Evolutionary conservation across 78 protist genomes (phyloP).

Genomic region (Tieghemostelium lacteum): DNA sequence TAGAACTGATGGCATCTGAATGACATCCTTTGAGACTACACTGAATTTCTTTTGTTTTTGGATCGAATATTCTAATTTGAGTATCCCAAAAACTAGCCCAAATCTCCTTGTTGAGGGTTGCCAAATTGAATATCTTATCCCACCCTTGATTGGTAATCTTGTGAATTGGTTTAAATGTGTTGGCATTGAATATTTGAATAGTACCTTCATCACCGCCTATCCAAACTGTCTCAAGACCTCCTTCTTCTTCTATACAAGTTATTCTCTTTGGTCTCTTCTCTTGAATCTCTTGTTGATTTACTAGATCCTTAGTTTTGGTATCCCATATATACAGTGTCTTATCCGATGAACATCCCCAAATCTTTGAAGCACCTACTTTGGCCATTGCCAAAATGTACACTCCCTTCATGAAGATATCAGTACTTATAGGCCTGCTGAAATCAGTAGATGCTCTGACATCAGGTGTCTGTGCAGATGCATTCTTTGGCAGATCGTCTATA

Average conservation of each 20-base stretch:
- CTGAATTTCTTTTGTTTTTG: conserved; percentile 39
- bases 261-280: conserved; percentile 64
- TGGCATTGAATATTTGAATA: conserved; percentile 55
- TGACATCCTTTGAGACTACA: conserved; percentile 25
- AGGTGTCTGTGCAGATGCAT: neutral
- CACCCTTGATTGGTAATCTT: conserved; percentile 48
- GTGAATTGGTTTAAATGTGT: conserved; percentile 38
- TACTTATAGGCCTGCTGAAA: conserved; percentile 29
- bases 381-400: conserved; percentile 29
- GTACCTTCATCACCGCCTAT: conserved; percentile 77
- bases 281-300: conserved; percentile 28
- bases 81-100: conserved; percentile 63
- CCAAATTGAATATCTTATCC: conserved; percentile 39
- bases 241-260: conserved; percentile 44
- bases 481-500: conserved; percentile 6
- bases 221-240: conserved; percentile 62
- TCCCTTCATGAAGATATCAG: conserved; percentile 34
- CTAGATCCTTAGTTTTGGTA: conserved; percentile 40
- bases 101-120: conserved; percentile 27
- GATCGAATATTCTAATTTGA: conserved; percentile 36
- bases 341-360: conserved; percentile 66
- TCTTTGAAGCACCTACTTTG: conserved; percentile 37
- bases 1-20: conserved; percentile 54
- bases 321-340: conserved; percentile 30
- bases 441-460: conserved; percentile 2